phyloP scores from a whole-genome alignment of 1,139 yeast genomes.

The Hansenula sp. region DNA sequence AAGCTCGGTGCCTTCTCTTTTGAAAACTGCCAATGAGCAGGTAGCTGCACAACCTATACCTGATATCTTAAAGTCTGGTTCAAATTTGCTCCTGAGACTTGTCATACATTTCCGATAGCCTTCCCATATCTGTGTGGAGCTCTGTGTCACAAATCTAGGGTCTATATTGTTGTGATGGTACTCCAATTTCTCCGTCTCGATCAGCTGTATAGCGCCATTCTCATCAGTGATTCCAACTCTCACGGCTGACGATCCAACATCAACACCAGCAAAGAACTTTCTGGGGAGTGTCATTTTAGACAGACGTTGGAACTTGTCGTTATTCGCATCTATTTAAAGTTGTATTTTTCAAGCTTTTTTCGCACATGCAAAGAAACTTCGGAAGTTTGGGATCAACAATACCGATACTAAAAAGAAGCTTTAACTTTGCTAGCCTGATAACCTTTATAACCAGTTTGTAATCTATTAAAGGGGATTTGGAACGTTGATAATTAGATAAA shows the following conservation, averaged over 20 bases:
- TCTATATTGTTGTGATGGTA: slow-evolving; percentile 21
- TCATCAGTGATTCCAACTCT: slow-evolving; percentile 30
- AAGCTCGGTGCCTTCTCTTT: slow-evolving; percentile 13
- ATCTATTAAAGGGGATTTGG: too few species aligned
- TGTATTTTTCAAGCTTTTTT: too few species aligned
- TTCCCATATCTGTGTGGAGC: slow-evolving; percentile 35
- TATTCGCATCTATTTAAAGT: too few species aligned
- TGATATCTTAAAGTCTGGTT: slow-evolving; percentile 2
- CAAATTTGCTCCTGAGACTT: slow-evolving; percentile 7
- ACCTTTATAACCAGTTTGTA: too few species aligned
- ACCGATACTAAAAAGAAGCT: too few species aligned
- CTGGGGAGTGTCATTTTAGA: not conserved
- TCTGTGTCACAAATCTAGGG: slow-evolving; percentile 34
- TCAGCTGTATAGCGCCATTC: slow-evolving; percentile 15
- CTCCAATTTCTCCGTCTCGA: slow-evolving; percentile 20
- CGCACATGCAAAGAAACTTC: too few species aligned
- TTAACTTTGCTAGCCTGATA: too few species aligned
- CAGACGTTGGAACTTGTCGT: not conserved
- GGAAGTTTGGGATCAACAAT: too few species aligned
- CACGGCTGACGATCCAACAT: slow-evolving; percentile 51
- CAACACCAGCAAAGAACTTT: slow-evolving; percentile 35
- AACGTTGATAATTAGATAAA: too few species aligned
- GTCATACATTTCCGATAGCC: slow-evolving; percentile 21
- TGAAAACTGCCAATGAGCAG: slow-evolving; percentile 47
- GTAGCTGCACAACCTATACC: slow-evolving; percentile 43